Percentiles rank a stretch among this genome's conserved stretches.
Evolutionary conservation across 2,329 filamentous ascomycete species (phyloP).

Genomic region (Pseudohalonectria lignicola): DNA sequence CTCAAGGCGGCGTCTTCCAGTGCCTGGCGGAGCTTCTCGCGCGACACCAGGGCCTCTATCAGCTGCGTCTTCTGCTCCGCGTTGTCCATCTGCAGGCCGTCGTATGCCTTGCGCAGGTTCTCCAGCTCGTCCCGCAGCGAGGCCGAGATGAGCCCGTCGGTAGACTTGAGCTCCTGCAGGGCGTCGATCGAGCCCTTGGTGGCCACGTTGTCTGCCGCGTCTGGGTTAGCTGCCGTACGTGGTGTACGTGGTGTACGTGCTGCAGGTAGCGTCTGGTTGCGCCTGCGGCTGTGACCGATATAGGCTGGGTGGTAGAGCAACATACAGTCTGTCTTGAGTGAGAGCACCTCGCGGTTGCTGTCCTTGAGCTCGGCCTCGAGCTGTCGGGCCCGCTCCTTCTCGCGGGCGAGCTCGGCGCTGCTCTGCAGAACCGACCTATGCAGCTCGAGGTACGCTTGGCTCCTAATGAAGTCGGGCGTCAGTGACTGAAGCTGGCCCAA

Average conservation of each 20-base stretch:
- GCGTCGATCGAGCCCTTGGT: conserved; percentile 42
- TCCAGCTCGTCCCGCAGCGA: conserved; percentile 50
- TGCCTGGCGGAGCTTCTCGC: conserved; percentile 44
- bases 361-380: conserved; percentile 39
- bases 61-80: conserved; percentile 49
- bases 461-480: conserved; percentile 35
- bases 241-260: too few relatives aligned
- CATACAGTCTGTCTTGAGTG: conserved; percentile 39
- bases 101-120: conserved; percentile 38
- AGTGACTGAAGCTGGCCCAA: conserved; percentile 24
- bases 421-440: conserved; percentile 33
- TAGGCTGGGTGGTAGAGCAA: conserved; percentile 11
- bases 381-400: conserved; percentile 29
- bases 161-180: conserved; percentile 45
- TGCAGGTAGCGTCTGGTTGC: too few relatives aligned
- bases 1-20: conserved; percentile 33
- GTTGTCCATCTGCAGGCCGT: conserved; percentile 35
- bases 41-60: conserved; percentile 24
- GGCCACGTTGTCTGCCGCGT: conserved; percentile 15
- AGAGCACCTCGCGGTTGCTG: conserved; percentile 42
- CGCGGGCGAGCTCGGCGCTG: conserved; percentile 34
- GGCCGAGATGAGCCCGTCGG: conserved; percentile 46
- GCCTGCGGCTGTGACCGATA: neutral
- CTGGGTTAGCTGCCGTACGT: too few relatives aligned
- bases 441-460: conserved; percentile 39